Evolutionary conservation across 371 early-diverging fungal genomes (phyloP).

Genomic region (Mucor plumbeus): DNA sequence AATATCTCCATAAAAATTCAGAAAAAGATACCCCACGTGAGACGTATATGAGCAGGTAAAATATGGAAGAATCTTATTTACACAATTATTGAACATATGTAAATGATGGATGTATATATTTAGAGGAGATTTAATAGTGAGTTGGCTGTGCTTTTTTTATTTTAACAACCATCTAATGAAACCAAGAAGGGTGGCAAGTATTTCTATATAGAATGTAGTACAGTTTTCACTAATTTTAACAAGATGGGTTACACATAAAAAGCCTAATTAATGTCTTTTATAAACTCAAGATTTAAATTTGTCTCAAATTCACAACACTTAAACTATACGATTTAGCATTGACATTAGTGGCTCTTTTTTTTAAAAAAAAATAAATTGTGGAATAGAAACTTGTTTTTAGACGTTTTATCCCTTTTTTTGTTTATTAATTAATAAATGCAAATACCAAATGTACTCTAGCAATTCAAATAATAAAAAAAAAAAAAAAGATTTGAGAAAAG

Average conservation of each 20-base stretch:
- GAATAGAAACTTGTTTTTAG: no score
- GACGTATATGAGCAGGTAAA: background rate
- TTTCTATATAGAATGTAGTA: background rate
- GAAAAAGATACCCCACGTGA: background rate
- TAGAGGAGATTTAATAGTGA: background rate
- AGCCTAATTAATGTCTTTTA: background rate
- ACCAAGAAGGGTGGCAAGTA: background rate
- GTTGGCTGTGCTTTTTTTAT: background rate
- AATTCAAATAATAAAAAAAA: constrained; percentile 19
- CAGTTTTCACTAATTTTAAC: background rate
- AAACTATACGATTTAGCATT: no score
- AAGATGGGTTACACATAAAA: background rate
- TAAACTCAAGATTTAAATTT: background rate
- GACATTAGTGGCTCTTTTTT: no score
- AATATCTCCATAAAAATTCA: background rate
- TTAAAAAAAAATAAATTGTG: no score
- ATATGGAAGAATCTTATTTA: background rate
- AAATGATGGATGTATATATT: constrained; percentile 1
- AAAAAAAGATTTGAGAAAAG: constrained; percentile 25
- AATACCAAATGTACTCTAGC: background rate
- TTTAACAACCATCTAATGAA: background rate
- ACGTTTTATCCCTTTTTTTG: no score
- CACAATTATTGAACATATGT: background rate
- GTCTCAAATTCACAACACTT: no score
- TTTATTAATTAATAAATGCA: background rate